Conservation (phyloP, 805 yeast species). For the Diddensiella caesifluorescens region DNA sequence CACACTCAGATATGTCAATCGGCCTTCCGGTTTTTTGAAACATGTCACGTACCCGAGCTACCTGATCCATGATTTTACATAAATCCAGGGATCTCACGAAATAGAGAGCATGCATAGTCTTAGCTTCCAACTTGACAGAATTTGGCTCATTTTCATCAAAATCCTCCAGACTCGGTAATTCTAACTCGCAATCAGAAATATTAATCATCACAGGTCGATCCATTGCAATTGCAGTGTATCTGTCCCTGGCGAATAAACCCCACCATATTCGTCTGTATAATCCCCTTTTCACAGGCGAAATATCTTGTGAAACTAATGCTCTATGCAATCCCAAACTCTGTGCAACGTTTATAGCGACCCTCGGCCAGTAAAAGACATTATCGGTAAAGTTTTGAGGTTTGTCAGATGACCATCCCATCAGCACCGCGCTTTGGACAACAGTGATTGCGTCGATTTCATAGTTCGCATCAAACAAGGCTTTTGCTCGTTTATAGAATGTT, state of each 20-base stretch:
- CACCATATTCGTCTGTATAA: slow-evolving; percentile 67
- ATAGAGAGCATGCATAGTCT: slow-evolving; percentile 44
- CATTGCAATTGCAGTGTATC: slow-evolving; percentile 60
- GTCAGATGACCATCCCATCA: slow-evolving; percentile 42
- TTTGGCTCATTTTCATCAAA: slow-evolving; percentile 33
- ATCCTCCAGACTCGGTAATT: slow-evolving; percentile 55
- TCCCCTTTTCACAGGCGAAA: slow-evolving; percentile 38
- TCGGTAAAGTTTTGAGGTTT: slow-evolving; percentile 59
- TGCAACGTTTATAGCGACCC: slow-evolving; percentile 49
- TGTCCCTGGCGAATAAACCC: slow-evolving; percentile 63
- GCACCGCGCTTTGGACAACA: slow-evolving; percentile 37
- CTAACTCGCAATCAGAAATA: slow-evolving; percentile 64
- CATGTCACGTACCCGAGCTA: slow-evolving; percentile 36
- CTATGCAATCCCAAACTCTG: slow-evolving; percentile 9
- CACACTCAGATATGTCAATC: slow-evolving; percentile 54
- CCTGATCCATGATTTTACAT: slow-evolving; percentile 63
- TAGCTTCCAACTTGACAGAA: slow-evolving; percentile 19
- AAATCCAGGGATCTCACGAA: slow-evolving; percentile 60
- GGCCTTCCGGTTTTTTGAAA: slow-evolving; percentile 25
- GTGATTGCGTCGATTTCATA: neutral
- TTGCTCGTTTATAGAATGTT: slow-evolving; percentile 43
- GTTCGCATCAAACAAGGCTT: neutral
- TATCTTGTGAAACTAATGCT: slow-evolving; percentile 13
- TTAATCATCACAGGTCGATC: slow-evolving; percentile 64
- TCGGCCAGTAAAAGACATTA: slow-evolving; percentile 55